These are phyloP conservation scores for Ogataea paraovalis DNA, from an alignment of 805 yeast species.

Conservation along the genomic window DNA sequence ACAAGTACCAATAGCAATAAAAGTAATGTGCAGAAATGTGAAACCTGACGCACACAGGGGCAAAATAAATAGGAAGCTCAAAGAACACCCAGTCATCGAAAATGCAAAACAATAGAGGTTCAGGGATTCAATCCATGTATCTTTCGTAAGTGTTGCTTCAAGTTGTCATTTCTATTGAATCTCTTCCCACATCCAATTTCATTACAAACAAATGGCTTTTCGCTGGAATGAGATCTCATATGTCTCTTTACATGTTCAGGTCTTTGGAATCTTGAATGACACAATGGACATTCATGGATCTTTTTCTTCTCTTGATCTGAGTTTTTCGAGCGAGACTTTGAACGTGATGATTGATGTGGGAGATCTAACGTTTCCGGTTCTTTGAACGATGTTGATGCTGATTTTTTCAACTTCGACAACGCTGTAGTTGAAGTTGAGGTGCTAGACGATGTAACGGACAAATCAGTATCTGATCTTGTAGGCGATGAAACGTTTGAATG, in stretches of 20 bases:
- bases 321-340: conserved; percentile 30
- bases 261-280: conserved; percentile 59
- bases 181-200: conserved; percentile 49
- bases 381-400: conserved; percentile 11
- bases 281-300: conserved; percentile 60
- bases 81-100: neutral
- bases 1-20: too few relatives aligned
- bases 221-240: conserved; percentile 54
- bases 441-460: neutral
- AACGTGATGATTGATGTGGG: conserved; percentile 32
- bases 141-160: conserved; percentile 59
- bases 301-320: conserved; percentile 43
- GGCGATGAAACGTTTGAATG: conserved; percentile 13
- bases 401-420: conserved; percentile 1
- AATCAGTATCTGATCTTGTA: conserved; percentile 7
- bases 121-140: conserved; percentile 38
- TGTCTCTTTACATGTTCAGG: conserved; percentile 72
- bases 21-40: too few relatives aligned
- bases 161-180: conserved; percentile 56
- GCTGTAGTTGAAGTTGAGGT: conserved; percentile 18
- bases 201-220: conserved; percentile 54
- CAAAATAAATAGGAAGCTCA: too few relatives aligned
- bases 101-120: neutral
- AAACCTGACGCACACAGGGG: too few relatives aligned
- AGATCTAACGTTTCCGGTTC: conserved; percentile 29